phyloP scores from a whole-genome alignment of 768 basidiomycete species.

The Termitomyces sp. region DNA sequence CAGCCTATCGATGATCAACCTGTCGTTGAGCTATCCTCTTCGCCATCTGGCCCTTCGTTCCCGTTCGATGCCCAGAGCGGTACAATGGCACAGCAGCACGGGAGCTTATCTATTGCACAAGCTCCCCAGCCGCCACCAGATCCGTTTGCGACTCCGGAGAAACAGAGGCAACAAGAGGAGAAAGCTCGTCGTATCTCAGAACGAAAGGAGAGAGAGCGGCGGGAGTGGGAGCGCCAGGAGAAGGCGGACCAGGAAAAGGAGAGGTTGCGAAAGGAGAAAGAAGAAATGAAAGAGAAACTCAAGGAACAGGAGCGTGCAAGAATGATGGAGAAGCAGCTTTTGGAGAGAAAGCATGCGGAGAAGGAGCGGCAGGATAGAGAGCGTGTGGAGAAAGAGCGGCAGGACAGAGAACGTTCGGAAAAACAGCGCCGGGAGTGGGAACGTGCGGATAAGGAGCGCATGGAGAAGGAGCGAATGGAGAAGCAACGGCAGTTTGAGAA shows the following conservation, averaged over 20 bases:
- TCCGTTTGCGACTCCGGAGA: neutral
- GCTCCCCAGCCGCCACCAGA: neutral
- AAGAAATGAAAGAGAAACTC: neutral
- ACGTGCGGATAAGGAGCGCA: neutral
- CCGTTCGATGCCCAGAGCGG: neutral
- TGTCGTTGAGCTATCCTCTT: neutral
- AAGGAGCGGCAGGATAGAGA: neutral
- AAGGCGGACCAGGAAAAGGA: neutral
- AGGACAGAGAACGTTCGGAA: neutral
- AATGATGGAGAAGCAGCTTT: neutral
- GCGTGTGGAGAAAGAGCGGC: neutral
- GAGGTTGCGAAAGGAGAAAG: slow-evolving; percentile 1
- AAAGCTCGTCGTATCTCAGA: slow-evolving; percentile 4
- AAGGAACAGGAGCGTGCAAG: neutral
- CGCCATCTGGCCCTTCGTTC: neutral
- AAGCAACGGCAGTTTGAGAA: neutral
- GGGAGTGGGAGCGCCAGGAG: slow-evolving; percentile 5
- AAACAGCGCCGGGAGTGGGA: neutral
- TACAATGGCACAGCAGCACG: neutral
- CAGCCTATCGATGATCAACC: neutral
- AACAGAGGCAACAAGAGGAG: slow-evolving; percentile 4
- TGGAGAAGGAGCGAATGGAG: neutral
- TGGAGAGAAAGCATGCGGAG: neutral
- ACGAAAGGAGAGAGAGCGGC: slow-evolving; percentile 9
- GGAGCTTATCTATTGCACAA: neutral